These are phyloP conservation scores for Plectosphaerella plurivora DNA, from an alignment of 2,329 filamentous ascomycete species.

Conservation along the genomic window DNA sequence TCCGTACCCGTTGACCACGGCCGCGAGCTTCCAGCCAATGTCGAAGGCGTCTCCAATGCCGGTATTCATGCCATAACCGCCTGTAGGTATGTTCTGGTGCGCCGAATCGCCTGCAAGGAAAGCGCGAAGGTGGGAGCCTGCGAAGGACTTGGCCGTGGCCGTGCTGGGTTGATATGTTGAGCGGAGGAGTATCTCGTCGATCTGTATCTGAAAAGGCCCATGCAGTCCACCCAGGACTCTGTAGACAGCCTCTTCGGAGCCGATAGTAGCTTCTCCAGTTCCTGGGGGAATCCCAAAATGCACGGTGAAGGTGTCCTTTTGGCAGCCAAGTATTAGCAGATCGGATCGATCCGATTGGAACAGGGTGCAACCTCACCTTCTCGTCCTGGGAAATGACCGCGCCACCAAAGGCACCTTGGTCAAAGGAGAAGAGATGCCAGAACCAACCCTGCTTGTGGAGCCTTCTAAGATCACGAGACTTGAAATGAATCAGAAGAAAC, in stretches of 20 bases:
- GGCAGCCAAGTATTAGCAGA: too few species aligned
- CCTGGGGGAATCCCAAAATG: background rate
- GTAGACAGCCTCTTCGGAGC: background rate
- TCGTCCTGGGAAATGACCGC: slow-evolving; percentile 1
- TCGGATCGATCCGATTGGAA: too few species aligned
- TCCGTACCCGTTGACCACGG: slow-evolving; percentile 13
- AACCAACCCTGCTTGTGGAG: background rate
- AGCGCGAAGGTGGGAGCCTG: slow-evolving; percentile 24
- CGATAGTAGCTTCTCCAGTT: background rate
- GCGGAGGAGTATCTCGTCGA: slow-evolving; percentile 17
- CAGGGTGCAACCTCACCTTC: too few species aligned
- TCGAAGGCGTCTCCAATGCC: slow-evolving; percentile 25
- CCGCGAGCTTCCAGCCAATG: slow-evolving; percentile 26
- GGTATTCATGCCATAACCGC: slow-evolving; percentile 30
- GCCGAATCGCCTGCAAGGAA: slow-evolving; percentile 28
- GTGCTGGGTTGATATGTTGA: slow-evolving; percentile 15
- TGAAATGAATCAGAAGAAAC: background rate
- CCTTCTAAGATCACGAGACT: background rate
- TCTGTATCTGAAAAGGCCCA: slow-evolving; percentile 6
- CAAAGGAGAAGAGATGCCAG: background rate
- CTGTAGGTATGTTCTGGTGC: slow-evolving; percentile 25
- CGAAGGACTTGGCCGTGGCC: slow-evolving; percentile 16
- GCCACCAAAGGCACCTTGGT: background rate
- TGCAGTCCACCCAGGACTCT: background rate
- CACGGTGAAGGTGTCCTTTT: background rate